Evolutionary conservation across 2,329 filamentous ascomycete genomes (phyloP), one percentile per base, ranked within the genome.

Genomic region (Beauveria sp.): DNA sequence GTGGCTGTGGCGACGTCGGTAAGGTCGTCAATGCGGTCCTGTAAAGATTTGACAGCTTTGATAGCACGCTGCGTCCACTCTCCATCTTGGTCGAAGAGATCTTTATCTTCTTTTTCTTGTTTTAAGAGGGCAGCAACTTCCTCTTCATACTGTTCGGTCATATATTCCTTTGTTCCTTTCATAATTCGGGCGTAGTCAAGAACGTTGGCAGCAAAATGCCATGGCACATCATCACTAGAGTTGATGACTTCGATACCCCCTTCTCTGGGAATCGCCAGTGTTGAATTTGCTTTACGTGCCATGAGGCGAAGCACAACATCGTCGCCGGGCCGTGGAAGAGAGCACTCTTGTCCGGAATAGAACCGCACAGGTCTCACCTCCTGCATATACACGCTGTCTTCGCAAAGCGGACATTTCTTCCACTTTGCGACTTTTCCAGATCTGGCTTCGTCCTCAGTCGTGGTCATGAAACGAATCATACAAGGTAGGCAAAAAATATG

Each of bases 401-500:
- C 95, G 73, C 95, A 99, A 40, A 99, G 93, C 0, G 95, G 93
- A 67, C 95, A 99, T 72, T 96, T 96, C 77, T 96, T 96, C 84
- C 91, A 97, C 60, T 89, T 82, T 34, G 88, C 79, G 68, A 84
- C 87, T 75, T 88, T 93, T 64, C 88, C 86, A 10, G 83, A 78
- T 62, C 81, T 82, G 9, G 77, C 75, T 40, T 89, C 88, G n/a
- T 90, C 87, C 61, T 89, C 88, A 14, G 84, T 85, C 8, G 92
- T 90, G 68, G 96, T 90, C 91, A 99, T 97, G 72, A 96, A 99
- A 55, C 95, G 88, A 65, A 98, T 91, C 64, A 98, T 76, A 71
- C 95, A 99, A 6, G 95, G 88, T 40, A 98, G 78, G 71, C 95
- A 99, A 73, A 97, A 98, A 14, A 99, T 96, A 72, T 99, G 95